These are phyloP conservation scores for Cercospora berteroae DNA, from an alignment of 2,329 filamentous ascomycete species.

Conservation along the genomic window DNA sequence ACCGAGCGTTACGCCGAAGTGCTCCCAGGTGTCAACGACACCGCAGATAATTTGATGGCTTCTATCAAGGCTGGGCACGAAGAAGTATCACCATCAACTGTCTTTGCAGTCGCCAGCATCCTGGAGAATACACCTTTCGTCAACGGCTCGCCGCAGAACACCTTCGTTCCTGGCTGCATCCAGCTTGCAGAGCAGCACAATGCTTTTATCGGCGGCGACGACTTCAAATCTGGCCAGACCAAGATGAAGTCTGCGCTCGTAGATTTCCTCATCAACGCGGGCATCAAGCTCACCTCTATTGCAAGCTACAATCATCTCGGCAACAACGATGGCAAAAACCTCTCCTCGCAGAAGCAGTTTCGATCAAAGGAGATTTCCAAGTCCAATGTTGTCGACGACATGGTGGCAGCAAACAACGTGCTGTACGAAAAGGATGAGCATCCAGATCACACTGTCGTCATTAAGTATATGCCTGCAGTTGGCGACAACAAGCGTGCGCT, in stretches of 20 bases:
- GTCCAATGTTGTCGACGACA: constrained; percentile 98
- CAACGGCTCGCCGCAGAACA: constrained; percentile 99
- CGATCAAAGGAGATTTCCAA: constrained; percentile 99
- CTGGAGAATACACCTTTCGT: constrained; percentile 90
- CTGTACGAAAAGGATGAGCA: constrained; percentile 91
- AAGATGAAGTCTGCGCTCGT: constrained; percentile 99
- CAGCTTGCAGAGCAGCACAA: constrained; percentile 82
- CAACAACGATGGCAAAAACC: constrained; percentile 99
- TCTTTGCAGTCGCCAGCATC: constrained; percentile 93
- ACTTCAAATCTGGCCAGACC: constrained; percentile 99
- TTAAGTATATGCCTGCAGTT: constrained; percentile 99
- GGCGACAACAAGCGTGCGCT: constrained; percentile 98
- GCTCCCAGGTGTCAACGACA: constrained; percentile 87
- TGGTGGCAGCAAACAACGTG: constrained; percentile 92
- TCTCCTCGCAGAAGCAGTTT: constrained; percentile 97
- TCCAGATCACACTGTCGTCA: constrained; percentile 96
- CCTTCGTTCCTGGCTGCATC: constrained; percentile 90
- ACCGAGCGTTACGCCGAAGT: constrained; percentile 95
- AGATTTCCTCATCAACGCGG: constrained; percentile 96
- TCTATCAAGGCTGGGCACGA: constrained; percentile 82
- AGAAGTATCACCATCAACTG: constrained; percentile 90
- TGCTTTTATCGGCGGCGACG: constrained; percentile 93
- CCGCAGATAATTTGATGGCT: constrained; percentile 86
- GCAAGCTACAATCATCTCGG: constrained; percentile 99
- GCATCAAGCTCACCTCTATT: constrained; percentile 98